Conservation (phyloP, 495 filamentous ascomycete genomes). For the Hypoxylon intermedium region DNA sequence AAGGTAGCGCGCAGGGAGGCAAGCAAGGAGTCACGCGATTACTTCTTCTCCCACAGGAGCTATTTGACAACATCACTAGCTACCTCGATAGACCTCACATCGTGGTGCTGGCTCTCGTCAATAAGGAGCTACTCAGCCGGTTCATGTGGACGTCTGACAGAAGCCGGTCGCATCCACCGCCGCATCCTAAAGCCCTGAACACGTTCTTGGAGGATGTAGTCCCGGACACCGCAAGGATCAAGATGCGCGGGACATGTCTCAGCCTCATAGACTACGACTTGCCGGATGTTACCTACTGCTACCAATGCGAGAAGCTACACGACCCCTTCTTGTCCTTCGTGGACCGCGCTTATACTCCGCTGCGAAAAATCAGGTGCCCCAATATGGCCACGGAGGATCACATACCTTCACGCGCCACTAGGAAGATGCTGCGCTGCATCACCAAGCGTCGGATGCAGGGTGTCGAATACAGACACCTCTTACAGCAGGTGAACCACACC, state of each 20-base stretch:
- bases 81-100: slow-evolving; percentile 20
- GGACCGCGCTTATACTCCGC: slow-evolving; percentile 21
- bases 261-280: slow-evolving; percentile 32
- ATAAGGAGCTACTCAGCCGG: slow-evolving; percentile 32
- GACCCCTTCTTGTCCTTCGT: slow-evolving; percentile 27
- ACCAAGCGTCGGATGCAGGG: slow-evolving; percentile 33
- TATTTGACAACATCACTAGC: slow-evolving; percentile 31
- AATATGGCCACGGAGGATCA: slow-evolving; percentile 36
- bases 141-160: too few species aligned
- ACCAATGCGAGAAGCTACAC: slow-evolving; percentile 33
- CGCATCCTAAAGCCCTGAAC: slow-evolving; percentile 12
- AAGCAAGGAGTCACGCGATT: slow-evolving; percentile 7
- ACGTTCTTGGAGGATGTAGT: slow-evolving; percentile 12
- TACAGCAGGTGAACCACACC: slow-evolving; percentile 34
- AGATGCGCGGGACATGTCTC: slow-evolving; percentile 23
- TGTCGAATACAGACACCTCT: slow-evolving; percentile 23
- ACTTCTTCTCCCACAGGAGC: slow-evolving; percentile 31
- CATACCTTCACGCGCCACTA: slow-evolving; percentile 33
- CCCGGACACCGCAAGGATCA: slow-evolving; percentile 9
- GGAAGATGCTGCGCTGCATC: slow-evolving; percentile 32
- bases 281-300: slow-evolving; percentile 30
- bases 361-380: slow-evolving; percentile 15
- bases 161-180: too few species aligned
- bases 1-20: background rate
- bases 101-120: slow-evolving; percentile 25